A percentile compares a stretch with the other conserved stretches of the same genome.
Evolutionary conservation across 805 yeast species (phyloP).

Genomic region (Hanseniaspora lachancei): DNA sequence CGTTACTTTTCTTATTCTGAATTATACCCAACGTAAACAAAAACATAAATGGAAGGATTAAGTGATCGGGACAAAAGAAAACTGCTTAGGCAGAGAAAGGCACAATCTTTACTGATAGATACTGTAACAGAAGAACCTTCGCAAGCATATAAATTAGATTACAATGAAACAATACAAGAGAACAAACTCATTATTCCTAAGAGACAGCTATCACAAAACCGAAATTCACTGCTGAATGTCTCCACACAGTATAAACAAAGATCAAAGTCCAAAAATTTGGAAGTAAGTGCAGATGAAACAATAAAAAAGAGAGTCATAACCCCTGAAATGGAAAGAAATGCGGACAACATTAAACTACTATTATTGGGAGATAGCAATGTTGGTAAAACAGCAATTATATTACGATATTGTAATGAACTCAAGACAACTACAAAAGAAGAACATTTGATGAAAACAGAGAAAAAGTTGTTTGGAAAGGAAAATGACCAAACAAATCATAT

Average conservation of each 20-base stretch:
- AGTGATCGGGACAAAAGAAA: background rate
- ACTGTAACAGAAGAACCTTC: conserved; percentile 6
- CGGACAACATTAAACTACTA: conserved; percentile 26
- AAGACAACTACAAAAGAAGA: conserved; percentile 10
- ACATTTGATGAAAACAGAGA: conserved; percentile 1
- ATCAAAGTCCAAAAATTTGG: conserved; percentile 4
- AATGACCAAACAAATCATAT: background rate
- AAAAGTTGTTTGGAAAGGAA: conserved; percentile 1
- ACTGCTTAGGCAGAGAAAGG: background rate
- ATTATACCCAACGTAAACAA: background rate
- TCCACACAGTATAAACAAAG: conserved; percentile 6
- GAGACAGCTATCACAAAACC: conserved; percentile 9
- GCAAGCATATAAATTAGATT: conserved; percentile 5
- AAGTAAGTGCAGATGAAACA: background rate
- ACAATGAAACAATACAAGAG: background rate
- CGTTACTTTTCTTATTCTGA: too few species aligned
- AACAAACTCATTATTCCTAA: background rate
- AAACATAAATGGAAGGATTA: background rate
- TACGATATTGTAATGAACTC: conserved; percentile 31
- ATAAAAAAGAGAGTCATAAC: background rate
- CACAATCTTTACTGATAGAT: conserved; percentile 6
- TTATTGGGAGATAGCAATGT: conserved; percentile 37
- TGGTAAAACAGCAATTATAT: conserved; percentile 36
- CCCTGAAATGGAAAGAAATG: conserved; percentile 7
- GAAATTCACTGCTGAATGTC: conserved; percentile 4